phyloP scores from a whole-genome alignment of 2,329 filamentous ascomycete species.

The Hypoxylon sp. region DNA sequence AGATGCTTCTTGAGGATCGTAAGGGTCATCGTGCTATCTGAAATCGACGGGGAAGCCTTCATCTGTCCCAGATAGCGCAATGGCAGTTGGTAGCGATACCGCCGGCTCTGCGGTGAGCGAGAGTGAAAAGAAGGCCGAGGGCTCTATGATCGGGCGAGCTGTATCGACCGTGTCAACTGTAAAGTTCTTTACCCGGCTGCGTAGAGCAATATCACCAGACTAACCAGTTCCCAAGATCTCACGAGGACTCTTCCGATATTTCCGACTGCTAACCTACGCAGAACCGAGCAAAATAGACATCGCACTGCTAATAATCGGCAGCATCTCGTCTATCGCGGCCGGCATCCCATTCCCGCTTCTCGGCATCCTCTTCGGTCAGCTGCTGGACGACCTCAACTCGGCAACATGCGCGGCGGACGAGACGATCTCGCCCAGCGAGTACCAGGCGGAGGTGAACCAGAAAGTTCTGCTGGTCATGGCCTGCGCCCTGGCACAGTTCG shows the following conservation, averaged over 20 bases:
- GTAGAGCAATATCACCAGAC: conserved; percentile 8
- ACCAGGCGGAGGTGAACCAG: conserved; percentile 57
- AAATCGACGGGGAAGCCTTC: conserved; percentile 33
- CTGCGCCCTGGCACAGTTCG: conserved; percentile 68
- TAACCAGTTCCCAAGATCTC: conserved; percentile 32
- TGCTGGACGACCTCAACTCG: conserved; percentile 70
- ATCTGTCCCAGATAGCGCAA: conserved; percentile 27
- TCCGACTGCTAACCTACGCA: conserved; percentile 60
- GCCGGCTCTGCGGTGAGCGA: conserved; percentile 19
- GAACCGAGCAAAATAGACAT: conserved; percentile 59
- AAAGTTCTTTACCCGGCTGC: conserved; percentile 11
- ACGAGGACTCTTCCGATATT: conserved; percentile 54
- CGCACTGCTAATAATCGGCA: conserved; percentile 57
- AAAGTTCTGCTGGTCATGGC: conserved; percentile 71
- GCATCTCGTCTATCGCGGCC: conserved; percentile 63
- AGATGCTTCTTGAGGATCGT: conserved; percentile 1
- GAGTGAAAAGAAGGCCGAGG: conserved; percentile 27
- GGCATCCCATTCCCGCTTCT: conserved; percentile 73
- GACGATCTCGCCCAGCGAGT: conserved; percentile 44
- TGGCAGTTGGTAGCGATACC: conserved; percentile 20
- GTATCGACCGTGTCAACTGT: conserved; percentile 30
- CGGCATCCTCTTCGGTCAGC: conserved; percentile 72
- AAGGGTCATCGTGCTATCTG: conserved; percentile 15
- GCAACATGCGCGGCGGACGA: conserved; percentile 61
- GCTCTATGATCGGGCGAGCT: conserved; percentile 13